Conservation (phyloP, 768 basidiomycete genomes). For the Tulasnella sp. region DNA sequence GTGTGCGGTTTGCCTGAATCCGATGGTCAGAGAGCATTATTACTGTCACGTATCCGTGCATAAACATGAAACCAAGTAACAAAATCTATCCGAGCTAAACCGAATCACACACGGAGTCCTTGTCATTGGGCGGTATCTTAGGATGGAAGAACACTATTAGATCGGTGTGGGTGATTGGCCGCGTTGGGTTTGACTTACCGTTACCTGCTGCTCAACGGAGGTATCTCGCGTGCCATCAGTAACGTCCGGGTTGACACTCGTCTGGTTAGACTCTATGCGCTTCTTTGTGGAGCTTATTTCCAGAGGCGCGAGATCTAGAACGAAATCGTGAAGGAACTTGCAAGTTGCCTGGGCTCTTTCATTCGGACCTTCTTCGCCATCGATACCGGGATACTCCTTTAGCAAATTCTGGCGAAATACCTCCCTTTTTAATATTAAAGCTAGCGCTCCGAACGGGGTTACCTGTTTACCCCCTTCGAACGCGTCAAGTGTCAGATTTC, state of each 20-base stretch:
- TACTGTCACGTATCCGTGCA: too few species aligned
- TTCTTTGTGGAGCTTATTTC: not conserved
- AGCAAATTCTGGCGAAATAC: not conserved
- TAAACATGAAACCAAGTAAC: too few species aligned
- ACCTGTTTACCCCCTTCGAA: not conserved
- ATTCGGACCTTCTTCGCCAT: not conserved
- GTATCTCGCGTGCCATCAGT: not conserved
- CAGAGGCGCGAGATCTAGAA: slow-evolving; percentile 10
- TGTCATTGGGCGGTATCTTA: too few species aligned
- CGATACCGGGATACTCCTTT: not conserved
- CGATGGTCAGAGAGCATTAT: too few species aligned
- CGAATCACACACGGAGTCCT: too few species aligned
- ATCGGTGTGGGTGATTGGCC: too few species aligned
- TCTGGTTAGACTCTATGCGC: not conserved
- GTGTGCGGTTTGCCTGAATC: too few species aligned
- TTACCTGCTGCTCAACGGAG: not conserved
- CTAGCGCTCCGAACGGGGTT: not conserved
- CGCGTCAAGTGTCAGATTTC: not conserved
- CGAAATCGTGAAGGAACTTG: slow-evolving; percentile 15
- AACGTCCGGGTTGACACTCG: not conserved
- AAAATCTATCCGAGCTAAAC: too few species aligned
- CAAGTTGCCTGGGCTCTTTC: slow-evolving; percentile 4
- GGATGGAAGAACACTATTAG: too few species aligned
- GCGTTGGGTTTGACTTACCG: not conserved
- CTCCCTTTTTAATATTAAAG: not conserved